Base-by-base conservation (phyloP, 257 asterid species). In the Craterostigma plantagineum region DNA sequence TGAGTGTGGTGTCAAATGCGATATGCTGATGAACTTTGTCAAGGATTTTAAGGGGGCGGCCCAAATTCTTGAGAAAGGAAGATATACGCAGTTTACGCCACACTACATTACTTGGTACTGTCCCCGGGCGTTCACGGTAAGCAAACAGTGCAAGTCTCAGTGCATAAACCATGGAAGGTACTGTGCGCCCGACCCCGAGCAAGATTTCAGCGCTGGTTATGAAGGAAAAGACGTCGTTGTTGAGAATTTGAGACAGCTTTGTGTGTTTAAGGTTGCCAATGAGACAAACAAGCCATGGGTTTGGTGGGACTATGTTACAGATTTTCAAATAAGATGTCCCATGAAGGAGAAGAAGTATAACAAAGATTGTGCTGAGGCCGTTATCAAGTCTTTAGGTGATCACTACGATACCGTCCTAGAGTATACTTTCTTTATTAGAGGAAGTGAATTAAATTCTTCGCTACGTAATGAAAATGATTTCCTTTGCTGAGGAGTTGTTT, bases 301-400 rank as follows among this genome's bases (percentile, higher is more conserved):
- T 27, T 86, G 96, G 96, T 86, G 96, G 96, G 92, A 86, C 38
- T 86, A 86, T 50, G 96, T 86, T 37, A 86, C 96, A 37, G 96
- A 86, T 71, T 90, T 90, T 62, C 98, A 83, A 54, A 75, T 90
- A 50, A 76, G 98, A 57, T 90, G 98, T 53, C 95, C 98, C 56
- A 90, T 83, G 95, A 90, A 79, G 60, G 92, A 90, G 59, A 90
- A 83, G 75, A 83, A 81, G 49, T 90, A 90, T 65, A 75, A 84
- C 66, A 75, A 66, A 61, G 95, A 72, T 14, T 90, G 98, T 63
- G 95, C 98, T 34, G 76, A 63, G 0, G 8, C 15, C 42, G 92
- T 79, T 23, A 67, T 79, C 45, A 60, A 34, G 53, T 79, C 90
- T 14, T 67, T 79, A 52, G 92, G 90, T 79, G 66, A 61, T 14